phyloP scores from a whole-genome alignment of 305 asterid species.

The Fraxinus nigra region DNA sequence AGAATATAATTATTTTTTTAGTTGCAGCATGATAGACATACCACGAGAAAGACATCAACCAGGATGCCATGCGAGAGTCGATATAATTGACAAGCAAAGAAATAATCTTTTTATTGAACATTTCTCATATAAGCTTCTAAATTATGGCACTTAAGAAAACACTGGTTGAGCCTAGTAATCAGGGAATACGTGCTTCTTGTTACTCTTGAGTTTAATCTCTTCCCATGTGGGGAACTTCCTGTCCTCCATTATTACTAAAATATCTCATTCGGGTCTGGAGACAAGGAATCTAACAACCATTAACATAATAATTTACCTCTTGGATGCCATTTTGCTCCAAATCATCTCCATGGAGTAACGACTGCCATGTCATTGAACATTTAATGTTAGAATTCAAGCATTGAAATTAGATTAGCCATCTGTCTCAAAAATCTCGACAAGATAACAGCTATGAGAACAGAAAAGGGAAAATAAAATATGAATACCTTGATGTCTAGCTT shows the following conservation, averaged over 20 bases:
- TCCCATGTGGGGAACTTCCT: background rate
- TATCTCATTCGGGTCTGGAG: background rate
- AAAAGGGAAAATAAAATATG: conserved; percentile 21
- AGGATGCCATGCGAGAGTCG: background rate
- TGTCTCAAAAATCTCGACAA: conserved; percentile 13
- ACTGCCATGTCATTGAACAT: conserved; percentile 44
- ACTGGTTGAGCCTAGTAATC: background rate
- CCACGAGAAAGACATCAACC: background rate
- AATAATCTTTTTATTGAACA: background rate
- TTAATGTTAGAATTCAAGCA: conserved; percentile 22
- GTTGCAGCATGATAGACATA: conserved; percentile 8
- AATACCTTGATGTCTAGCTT: conserved; percentile 79
- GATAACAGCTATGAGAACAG: conserved; percentile 1
- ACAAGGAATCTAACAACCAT: conserved; percentile 11
- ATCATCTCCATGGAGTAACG: conserved; percentile 72
- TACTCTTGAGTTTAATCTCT: conserved; percentile 4
- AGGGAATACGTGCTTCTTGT: background rate
- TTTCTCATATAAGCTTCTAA: background rate
- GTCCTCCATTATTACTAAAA: conserved; percentile 12
- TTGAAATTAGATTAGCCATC: conserved; percentile 18
- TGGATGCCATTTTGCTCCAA: conserved; percentile 76
- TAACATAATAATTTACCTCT: conserved; percentile 59
- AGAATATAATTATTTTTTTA: background rate
- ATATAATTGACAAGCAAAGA: background rate
- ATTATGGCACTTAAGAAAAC: background rate